A percentile compares a stretch with the other conserved stretches of the same genome.
phyloP scores from a whole-genome alignment of 2,329 filamentous ascomycete genomes.

The Coniochaeta hoffmannii region DNA sequence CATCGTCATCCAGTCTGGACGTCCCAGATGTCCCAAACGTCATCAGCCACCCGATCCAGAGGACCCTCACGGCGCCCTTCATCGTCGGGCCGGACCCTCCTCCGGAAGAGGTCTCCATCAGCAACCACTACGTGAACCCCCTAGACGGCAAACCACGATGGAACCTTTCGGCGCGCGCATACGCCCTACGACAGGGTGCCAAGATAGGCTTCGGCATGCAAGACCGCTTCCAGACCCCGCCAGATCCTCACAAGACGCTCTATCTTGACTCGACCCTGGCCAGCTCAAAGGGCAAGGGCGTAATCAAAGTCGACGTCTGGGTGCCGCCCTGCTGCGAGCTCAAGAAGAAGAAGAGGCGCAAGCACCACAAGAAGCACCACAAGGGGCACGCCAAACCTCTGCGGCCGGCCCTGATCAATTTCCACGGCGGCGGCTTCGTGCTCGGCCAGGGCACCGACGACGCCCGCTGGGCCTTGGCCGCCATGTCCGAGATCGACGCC shows the following conservation, averaged over 20 bases:
- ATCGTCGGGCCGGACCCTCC: background rate
- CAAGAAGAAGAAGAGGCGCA: slow-evolving; percentile 2
- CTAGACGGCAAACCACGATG: slow-evolving; percentile 35
- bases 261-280: slow-evolving; percentile 35
- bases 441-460: slow-evolving; percentile 57
- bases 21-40: background rate
- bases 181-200: slow-evolving; percentile 35
- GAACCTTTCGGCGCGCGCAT: slow-evolving; percentile 33
- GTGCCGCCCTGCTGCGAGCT: slow-evolving; percentile 17
- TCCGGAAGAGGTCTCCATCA: background rate
- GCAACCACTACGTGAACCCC: slow-evolving; percentile 31
- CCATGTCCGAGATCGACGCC: slow-evolving; percentile 43
- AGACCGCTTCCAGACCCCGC: slow-evolving; percentile 32
- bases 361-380: slow-evolving; percentile 1
- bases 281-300: slow-evolving; percentile 24
- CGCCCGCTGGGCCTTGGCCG: slow-evolving; percentile 49
- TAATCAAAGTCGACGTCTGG: slow-evolving; percentile 42
- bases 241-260: slow-evolving; percentile 28
- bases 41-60: background rate
- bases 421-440: slow-evolving; percentile 62
- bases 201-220: slow-evolving; percentile 33
- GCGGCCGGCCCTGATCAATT: slow-evolving; percentile 52
- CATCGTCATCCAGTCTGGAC: background rate
- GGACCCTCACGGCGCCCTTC: background rate
- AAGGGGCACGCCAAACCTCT: slow-evolving; percentile 1